phyloP scores from a whole-genome alignment of 352 stramenopile genomes.

The Phytophthora tubulina region DNA sequence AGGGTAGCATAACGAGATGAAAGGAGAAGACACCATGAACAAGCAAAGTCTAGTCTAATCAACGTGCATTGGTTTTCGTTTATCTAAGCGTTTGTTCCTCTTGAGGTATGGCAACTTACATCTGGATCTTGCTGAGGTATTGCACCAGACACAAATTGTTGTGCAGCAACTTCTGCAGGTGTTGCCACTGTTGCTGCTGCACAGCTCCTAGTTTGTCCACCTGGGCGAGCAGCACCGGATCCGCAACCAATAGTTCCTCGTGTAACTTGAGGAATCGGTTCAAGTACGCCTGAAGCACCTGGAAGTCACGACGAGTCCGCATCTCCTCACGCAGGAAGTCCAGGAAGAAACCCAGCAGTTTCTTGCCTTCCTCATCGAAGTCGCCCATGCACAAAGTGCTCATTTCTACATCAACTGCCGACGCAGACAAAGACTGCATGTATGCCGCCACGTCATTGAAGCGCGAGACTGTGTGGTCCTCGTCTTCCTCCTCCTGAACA shows the following conservation, averaged over 20 bases:
- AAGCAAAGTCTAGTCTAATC: constrained; percentile 21
- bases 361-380: constrained; percentile 81
- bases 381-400: constrained; percentile 87
- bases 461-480: constrained; percentile 31
- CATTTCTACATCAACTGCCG: constrained; percentile 82
- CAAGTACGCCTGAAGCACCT: constrained; percentile 86
- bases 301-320: constrained; percentile 71
- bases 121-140: constrained; percentile 91
- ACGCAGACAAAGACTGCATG: constrained; percentile 80
- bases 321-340: constrained; percentile 75
- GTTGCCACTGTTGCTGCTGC: constrained; percentile 84
- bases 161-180: constrained; percentile 83
- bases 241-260: constrained; percentile 72
- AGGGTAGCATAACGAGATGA: no score
- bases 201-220: constrained; percentile 64
- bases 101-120: constrained; percentile 57
- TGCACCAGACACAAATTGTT: constrained; percentile 90
- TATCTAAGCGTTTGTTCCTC: constrained; percentile 26
- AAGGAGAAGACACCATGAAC: no score
- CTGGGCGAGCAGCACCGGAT: constrained; percentile 60
- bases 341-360: constrained; percentile 70
- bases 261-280: constrained; percentile 91
- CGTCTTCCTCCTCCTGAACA: constrained; percentile 33
- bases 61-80: constrained; percentile 36
- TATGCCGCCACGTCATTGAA: constrained; percentile 65